Evolutionary conservation across 2,329 filamentous ascomycete genomes (phyloP), one percentile per base, ranked within the genome.

Genomic region (Madurella fahalii): DNA sequence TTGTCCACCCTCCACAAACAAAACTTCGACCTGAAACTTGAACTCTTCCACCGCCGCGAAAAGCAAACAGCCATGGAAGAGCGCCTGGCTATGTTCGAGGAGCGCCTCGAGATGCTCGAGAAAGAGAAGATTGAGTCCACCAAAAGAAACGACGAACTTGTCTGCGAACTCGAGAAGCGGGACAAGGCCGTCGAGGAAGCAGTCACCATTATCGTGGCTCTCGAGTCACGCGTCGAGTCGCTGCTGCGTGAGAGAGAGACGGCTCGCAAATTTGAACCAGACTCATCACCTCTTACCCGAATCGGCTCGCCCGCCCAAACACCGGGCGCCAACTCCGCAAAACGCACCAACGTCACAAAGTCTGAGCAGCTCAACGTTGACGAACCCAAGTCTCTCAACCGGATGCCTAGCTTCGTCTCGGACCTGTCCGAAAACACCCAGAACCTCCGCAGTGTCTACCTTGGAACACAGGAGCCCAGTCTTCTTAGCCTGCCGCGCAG

Each of bases 1-100:
- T 71, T 89, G 50, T 87, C 86, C 4, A 84, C 76, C 1, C 71
- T 90, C 18, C 83, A 86, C 67, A 90, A 90, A 66, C 82, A 89
- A 69, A 90, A 90, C 64, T 90, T 90, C 61, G 86, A 89, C 61
- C 75, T 90, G 41, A 90, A 90, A 68, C 74, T 90, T 32, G 86
- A 90, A 65, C 69, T 90, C 1, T 88, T 80, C 61, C 85, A 90
- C 64, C 78, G 85, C 7, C 77, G 86, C 30, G 81, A 90, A 68
- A 77, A 80, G 50, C 84, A 87, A 63, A 76, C 75, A 9, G 72
- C 72, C 18, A 64, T 89, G 34, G 84, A 88, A 64, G 74, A 78
- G 32, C 74, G 76, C 43, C 63, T 85, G 11, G 34, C 9, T 4
- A 15, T 12, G 34, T 48, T 57, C 3, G 84, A 89, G 64, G 74